Conservation (phyloP, 148 eudicot genomes). For the Camellia sinensis region DNA sequence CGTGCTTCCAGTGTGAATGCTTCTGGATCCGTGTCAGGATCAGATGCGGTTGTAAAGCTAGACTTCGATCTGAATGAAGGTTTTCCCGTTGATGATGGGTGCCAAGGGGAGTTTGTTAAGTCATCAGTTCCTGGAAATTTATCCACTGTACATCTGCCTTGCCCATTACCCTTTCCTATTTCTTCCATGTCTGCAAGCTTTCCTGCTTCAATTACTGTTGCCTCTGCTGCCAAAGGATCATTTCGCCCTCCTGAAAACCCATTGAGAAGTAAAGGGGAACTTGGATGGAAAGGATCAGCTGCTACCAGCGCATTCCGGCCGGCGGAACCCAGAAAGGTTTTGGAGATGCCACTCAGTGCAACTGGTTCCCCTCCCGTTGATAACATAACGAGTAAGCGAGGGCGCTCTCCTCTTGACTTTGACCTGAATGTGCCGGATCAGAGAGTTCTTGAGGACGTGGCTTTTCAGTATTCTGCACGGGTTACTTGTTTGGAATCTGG, state of each 20-base stretch:
- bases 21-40: slow-evolving; percentile 6
- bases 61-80: slow-evolving; percentile 43
- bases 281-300: slow-evolving; percentile 92
- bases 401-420: slow-evolving; percentile 58
- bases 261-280: slow-evolving; percentile 55
- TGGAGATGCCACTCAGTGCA: slow-evolving; percentile 33
- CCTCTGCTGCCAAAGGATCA: slow-evolving; percentile 73
- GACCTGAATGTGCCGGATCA: slow-evolving; percentile 89
- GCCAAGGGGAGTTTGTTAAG: slow-evolving; percentile 16
- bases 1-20: not conserved
- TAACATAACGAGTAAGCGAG: slow-evolving; percentile 36
- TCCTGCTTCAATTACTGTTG: slow-evolving; percentile 34
- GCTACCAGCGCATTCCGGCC: slow-evolving; percentile 96
- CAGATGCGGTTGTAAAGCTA: slow-evolving; percentile 23
- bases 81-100: slow-evolving; percentile 31
- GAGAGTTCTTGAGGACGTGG: slow-evolving; percentile 49
- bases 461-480: slow-evolving; percentile 31
- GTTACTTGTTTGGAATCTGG: slow-evolving; percentile 23
- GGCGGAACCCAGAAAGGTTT: slow-evolving; percentile 72
- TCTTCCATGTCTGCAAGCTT: slow-evolving; percentile 16
- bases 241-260: slow-evolving; percentile 66
- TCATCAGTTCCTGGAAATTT: slow-evolving; percentile 16
- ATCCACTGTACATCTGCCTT: slow-evolving; percentile 14
- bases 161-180: slow-evolving; percentile 26
- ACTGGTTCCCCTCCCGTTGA: slow-evolving; percentile 26